Percentiles rank a stretch among this genome's conserved stretches.
Evolutionary conservation across 768 basidiomycete species (phyloP).

Genomic region (Termitomyces sp.): DNA sequence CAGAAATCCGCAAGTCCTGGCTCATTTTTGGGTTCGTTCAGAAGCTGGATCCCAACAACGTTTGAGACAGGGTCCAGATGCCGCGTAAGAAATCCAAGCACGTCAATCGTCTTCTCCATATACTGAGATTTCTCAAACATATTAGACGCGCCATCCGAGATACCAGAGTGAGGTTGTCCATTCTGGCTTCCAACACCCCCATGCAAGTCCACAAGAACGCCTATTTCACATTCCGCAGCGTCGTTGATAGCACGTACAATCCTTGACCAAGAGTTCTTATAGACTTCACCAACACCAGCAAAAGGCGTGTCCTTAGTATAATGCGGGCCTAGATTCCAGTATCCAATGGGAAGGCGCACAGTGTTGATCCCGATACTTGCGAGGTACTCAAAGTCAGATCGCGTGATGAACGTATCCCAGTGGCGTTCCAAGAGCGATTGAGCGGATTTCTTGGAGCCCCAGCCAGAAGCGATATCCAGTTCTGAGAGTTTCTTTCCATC

Average conservation of each 20-base stretch:
- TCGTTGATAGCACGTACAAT: slow-evolving; percentile 61
- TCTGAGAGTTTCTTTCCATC: slow-evolving; percentile 51
- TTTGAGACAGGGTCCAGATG: slow-evolving; percentile 45
- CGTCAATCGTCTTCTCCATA: slow-evolving; percentile 50
- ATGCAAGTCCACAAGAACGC: slow-evolving; percentile 70
- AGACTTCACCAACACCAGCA: slow-evolving; percentile 47
- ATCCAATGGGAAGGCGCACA: slow-evolving; percentile 60
- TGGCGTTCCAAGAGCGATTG: slow-evolving; percentile 61
- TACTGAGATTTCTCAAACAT: slow-evolving; percentile 47
- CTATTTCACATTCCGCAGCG: slow-evolving; percentile 59
- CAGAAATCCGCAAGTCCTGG: slow-evolving; percentile 44
- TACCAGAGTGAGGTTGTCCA: slow-evolving; percentile 66
- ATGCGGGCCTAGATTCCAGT: slow-evolving; percentile 58
- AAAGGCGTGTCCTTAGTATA: slow-evolving; percentile 70
- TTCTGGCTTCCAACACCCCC: slow-evolving; percentile 80
- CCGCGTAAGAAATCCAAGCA: slow-evolving; percentile 44
- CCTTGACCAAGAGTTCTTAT: slow-evolving; percentile 64
- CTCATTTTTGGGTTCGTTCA: slow-evolving; percentile 58
- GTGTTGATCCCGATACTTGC: slow-evolving; percentile 67
- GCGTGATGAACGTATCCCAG: slow-evolving; percentile 74
- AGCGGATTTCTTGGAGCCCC: slow-evolving; percentile 43
- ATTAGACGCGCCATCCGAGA: slow-evolving; percentile 48
- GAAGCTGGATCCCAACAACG: slow-evolving; percentile 59
- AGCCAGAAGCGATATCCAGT: slow-evolving; percentile 66
- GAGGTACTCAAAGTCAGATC: slow-evolving; percentile 68